A percentile compares a stretch with the other conserved stretches of the same genome.
Conservation (phyloP, 139 green algal genomes). For the Axilococcus clingmanii region DNA sequence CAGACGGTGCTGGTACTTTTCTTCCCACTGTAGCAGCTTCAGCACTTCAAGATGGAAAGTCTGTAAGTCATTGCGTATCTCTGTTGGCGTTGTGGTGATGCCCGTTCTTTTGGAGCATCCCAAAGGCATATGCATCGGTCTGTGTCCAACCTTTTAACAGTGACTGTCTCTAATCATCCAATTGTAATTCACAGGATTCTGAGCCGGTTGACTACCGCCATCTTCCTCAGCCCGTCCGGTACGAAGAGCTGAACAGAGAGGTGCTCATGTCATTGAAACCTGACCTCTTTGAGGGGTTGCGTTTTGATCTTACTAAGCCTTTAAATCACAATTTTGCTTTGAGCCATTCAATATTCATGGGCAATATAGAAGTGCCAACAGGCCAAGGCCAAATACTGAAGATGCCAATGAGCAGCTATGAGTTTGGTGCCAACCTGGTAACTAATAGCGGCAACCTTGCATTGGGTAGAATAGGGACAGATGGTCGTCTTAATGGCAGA, state of each 20-base stretch:
- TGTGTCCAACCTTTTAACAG: background rate
- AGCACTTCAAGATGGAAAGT: no score
- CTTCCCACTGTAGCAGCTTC: constrained; percentile 16
- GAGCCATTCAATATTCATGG: constrained; percentile 90
- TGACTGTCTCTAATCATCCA: no score
- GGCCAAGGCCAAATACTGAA: constrained; percentile 65
- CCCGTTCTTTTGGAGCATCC: background rate
- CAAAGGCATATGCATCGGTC: background rate
- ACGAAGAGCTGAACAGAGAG: constrained; percentile 92
- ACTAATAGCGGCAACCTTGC: constrained; percentile 67
- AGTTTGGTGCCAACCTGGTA: constrained; percentile 97
- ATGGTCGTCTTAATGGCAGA: constrained; percentile 70
- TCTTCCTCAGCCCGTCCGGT: constrained; percentile 77
- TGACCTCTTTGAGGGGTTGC: constrained; percentile 91
- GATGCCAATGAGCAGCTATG: constrained; percentile 80
- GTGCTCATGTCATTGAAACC: constrained; percentile 90
- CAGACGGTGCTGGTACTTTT: no score
- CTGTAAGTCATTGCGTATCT: no score
- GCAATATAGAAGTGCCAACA: constrained; percentile 81
- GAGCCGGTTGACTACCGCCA: constrained; percentile 15
- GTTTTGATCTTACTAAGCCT: constrained; percentile 96
- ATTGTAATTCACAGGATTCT: background rate
- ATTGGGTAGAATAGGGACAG: constrained; percentile 82
- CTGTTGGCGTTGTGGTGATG: no score
- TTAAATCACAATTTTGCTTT: constrained; percentile 97